Evolutionary conservation across 2,329 filamentous ascomycete species (phyloP).

Genomic region (Colletotrichum sp.): DNA sequence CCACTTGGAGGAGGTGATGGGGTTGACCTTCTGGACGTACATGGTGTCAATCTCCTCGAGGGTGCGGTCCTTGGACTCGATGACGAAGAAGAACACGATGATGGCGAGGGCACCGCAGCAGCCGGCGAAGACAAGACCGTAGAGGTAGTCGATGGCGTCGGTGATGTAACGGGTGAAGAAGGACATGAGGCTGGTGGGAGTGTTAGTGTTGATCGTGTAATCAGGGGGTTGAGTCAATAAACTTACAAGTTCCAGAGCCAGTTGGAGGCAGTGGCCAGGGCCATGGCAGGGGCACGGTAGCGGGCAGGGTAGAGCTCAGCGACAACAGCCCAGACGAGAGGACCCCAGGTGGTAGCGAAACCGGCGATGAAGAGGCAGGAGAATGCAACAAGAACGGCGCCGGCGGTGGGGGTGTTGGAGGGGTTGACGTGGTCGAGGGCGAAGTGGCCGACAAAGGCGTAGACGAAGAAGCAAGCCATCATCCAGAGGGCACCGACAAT

Average conservation of each 20-base stretch:
- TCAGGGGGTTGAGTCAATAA: constrained; percentile 39
- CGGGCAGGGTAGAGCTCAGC: constrained; percentile 68
- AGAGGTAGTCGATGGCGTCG: constrained; percentile 70
- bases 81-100: constrained; percentile 77
- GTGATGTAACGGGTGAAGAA: constrained; percentile 71
- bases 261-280: constrained; percentile 61
- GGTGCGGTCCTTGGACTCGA: constrained; percentile 72
- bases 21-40: constrained; percentile 63
- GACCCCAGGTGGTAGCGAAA: constrained; percentile 73
- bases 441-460: constrained; percentile 53
- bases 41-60: constrained; percentile 81
- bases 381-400: constrained; percentile 68
- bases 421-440: constrained; percentile 45
- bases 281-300: constrained; percentile 58
- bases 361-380: constrained; percentile 71
- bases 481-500: constrained; percentile 68
- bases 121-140: constrained; percentile 73
- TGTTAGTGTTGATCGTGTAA: background rate
- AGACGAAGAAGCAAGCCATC: constrained; percentile 54
- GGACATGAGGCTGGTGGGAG: constrained; percentile 38
- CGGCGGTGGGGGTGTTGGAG: constrained; percentile 50
- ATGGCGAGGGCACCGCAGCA: constrained; percentile 66
- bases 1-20: constrained; percentile 48
- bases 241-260: constrained; percentile 70
- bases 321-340: constrained; percentile 69